These are phyloP conservation scores for Hygrophoropsis aurantiaca DNA, from an alignment of 768 basidiomycete species.

Conservation along the genomic window DNA sequence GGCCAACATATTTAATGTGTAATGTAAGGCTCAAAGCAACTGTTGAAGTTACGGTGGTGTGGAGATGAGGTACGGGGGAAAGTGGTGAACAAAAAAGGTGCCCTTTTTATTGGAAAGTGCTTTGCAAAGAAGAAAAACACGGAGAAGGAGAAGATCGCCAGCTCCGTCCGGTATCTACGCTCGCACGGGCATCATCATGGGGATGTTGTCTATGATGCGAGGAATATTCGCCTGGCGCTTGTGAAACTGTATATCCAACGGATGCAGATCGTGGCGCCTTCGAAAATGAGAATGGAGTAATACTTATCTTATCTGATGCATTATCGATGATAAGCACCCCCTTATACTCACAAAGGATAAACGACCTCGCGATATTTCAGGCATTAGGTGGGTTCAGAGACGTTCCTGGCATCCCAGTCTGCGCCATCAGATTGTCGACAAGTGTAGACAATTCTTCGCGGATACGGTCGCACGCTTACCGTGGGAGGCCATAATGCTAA, in stretches of 20 bases:
- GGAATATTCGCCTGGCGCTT: not conserved
- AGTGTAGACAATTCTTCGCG: not conserved
- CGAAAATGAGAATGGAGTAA: not conserved
- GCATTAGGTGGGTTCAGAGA: not conserved
- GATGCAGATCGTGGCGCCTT: not conserved
- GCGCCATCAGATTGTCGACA: not conserved
- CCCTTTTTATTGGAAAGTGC: slow-evolving; percentile 1
- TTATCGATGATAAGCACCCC: slow-evolving; percentile 1
- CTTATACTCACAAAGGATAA: not conserved
- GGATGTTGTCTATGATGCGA: not conserved
- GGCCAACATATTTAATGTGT: slow-evolving; percentile 16
- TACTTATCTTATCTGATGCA: slow-evolving; percentile 9
- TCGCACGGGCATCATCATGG: slow-evolving; percentile 2
- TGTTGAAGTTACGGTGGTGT: slow-evolving; percentile 10
- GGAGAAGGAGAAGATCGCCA: not conserved
- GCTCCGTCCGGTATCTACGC: slow-evolving; percentile 9
- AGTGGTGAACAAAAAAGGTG: not conserved
- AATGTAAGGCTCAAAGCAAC: slow-evolving; percentile 2
- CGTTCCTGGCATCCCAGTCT: not conserved
- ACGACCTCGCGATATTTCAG: slow-evolving; percentile 1
- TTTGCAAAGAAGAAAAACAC: not conserved
- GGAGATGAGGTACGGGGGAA: not conserved
- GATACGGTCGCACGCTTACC: slow-evolving; percentile 8
- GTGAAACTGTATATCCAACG: not conserved
- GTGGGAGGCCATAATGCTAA: not conserved